A percentile compares a stretch with the other conserved stretches of the same genome.
Evolutionary conservation across 1,284 basidiomycete genomes (phyloP).

Genomic region (Microbotryum saponariae): DNA sequence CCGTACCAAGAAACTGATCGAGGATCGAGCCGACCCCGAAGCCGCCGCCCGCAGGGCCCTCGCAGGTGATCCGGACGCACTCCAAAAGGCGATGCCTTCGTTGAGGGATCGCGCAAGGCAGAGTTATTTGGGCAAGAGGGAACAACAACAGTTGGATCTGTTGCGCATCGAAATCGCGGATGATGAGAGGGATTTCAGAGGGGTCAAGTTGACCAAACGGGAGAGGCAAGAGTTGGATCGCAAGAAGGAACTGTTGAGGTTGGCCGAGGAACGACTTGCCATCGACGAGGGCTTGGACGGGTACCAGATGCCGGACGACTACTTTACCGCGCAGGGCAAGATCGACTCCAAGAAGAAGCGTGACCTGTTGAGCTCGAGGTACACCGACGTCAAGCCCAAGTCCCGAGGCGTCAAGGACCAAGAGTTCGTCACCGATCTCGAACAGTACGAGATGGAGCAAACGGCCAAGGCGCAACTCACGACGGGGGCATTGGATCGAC

Average conservation of each 20-base stretch:
- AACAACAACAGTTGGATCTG: constrained; percentile 90
- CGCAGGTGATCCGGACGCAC: constrained; percentile 74
- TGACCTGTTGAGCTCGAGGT: constrained; percentile 84
- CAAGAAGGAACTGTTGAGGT: constrained; percentile 83
- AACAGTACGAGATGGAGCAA: constrained; percentile 81
- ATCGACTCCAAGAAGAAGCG: constrained; percentile 96
- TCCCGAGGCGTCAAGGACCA: constrained; percentile 59
- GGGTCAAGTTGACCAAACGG: constrained; percentile 78
- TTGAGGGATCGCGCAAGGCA: constrained; percentile 79
- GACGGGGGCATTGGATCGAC: constrained; percentile 81
- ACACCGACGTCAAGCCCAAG: constrained; percentile 72
- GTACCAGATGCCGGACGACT: constrained; percentile 87
- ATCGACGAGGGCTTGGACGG: constrained; percentile 93
- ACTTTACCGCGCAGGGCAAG: constrained; percentile 97
- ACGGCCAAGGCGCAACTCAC: constrained; percentile 80
- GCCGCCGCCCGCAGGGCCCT: constrained; percentile 70
- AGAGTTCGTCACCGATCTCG: constrained; percentile 89
- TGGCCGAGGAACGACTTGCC: constrained; percentile 86
- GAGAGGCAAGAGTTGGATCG: constrained; percentile 74
- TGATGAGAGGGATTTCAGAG: constrained; percentile 76
- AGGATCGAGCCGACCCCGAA: constrained; percentile 75
- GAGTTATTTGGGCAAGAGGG: constrained; percentile 91
- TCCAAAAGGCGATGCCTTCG: constrained; percentile 64
- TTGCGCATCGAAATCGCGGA: constrained; percentile 86
- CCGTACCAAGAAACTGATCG: constrained; percentile 81